A percentile compares a stretch with the other conserved stretches of the same genome.
phyloP scores from a whole-genome alignment of 2,329 filamentous ascomycete species.

The Apiospora marii region DNA sequence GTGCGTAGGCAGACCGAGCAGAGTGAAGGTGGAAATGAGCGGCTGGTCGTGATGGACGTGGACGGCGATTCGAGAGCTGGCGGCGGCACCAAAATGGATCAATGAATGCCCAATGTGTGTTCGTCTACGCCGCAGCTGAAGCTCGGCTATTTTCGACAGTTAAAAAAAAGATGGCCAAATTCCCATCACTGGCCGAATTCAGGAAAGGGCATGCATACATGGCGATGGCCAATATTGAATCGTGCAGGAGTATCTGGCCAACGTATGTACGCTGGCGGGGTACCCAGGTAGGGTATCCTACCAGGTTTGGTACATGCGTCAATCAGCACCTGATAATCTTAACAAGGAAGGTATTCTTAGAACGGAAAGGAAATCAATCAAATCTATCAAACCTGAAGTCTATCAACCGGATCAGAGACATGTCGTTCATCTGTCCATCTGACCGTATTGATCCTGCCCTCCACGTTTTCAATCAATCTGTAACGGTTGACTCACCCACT shows the following conservation, averaged over 20 bases:
- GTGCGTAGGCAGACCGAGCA: not conserved
- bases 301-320: not conserved
- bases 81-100: not conserved
- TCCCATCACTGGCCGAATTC: not conserved
- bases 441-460: not conserved
- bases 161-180: not conserved
- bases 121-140: not conserved
- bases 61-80: not conserved
- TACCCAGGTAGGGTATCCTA: not conserved
- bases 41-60: not conserved
- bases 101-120: not conserved
- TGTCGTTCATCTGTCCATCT: not conserved
- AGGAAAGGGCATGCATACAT: not conserved
- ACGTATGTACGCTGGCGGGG: slow-evolving; percentile 2
- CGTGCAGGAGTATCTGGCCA: not conserved
- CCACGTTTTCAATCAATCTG: not conserved
- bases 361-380: not conserved
- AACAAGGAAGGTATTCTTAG: not conserved
- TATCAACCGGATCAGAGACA: not conserved
- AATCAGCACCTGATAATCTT: not conserved
- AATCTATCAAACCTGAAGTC: not conserved
- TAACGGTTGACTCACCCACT: slow-evolving; percentile 6
- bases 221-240: not conserved
- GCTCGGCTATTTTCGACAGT: not conserved
- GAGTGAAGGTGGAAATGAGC: slow-evolving; percentile 11